A percentile compares a stretch with the other conserved stretches of the same genome.
These are phyloP conservation scores for Tetrapisispora nanseiensis DNA, from an alignment of 805 yeast genomes.

Conservation along the genomic window DNA sequence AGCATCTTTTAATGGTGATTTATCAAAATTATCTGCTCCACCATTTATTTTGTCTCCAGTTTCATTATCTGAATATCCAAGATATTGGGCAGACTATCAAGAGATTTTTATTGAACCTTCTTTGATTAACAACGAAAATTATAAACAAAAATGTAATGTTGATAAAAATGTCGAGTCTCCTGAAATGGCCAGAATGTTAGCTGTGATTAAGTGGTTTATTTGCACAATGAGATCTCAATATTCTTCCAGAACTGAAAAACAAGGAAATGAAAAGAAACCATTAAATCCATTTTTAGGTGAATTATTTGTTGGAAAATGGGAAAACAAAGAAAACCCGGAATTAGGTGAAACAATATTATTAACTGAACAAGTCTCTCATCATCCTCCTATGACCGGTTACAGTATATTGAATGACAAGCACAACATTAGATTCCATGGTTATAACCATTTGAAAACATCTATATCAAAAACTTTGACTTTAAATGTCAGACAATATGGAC, in stretches of 20 bases:
- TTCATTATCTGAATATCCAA: slow-evolving; percentile 83
- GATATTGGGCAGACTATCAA: slow-evolving; percentile 93
- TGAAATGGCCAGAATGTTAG: slow-evolving; percentile 45
- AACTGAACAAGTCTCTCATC: slow-evolving; percentile 93
- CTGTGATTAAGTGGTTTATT: slow-evolving; percentile 84
- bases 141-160: slow-evolving; percentile 10
- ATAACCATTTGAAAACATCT: slow-evolving; percentile 78
- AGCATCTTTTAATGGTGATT: slow-evolving; percentile 87
- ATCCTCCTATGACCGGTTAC: slow-evolving; percentile 96
- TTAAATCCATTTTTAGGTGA: slow-evolving; percentile 95
- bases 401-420: slow-evolving; percentile 65
- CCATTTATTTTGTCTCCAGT: slow-evolving; percentile 90
- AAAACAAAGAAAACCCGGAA: slow-evolving; percentile 39
- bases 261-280: slow-evolving; percentile 97
- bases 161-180: slow-evolving; percentile 41
- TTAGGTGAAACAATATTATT: slow-evolving; percentile 71
- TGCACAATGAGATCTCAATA: slow-evolving; percentile 89
- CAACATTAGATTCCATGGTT: slow-evolving; percentile 70
- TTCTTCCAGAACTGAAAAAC: slow-evolving; percentile 79
- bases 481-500: slow-evolving; percentile 86
- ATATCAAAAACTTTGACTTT: slow-evolving; percentile 68
- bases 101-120: slow-evolving; percentile 71
- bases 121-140: slow-evolving; percentile 25
- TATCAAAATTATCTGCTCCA: slow-evolving; percentile 91
- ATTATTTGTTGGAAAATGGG: slow-evolving; percentile 85